phyloP scores from a whole-genome alignment of 148 eudicot genomes.

The Camellia japonica region DNA sequence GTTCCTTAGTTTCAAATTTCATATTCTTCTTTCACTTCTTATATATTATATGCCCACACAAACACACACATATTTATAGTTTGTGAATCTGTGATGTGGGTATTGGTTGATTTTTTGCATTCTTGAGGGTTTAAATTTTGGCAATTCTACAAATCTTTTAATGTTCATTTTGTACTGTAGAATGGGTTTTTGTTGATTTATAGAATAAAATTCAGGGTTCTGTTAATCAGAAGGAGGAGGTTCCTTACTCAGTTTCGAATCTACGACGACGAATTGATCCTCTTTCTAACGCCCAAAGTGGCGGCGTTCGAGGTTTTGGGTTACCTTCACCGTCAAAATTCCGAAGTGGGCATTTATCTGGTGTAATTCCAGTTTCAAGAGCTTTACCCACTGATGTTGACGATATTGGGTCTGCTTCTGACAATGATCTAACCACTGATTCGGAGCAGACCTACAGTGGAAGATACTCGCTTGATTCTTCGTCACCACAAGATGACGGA shows the following conservation, averaged over 20 bases:
- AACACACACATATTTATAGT: no score
- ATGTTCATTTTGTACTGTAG: neutral
- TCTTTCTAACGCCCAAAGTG: constrained; percentile 24
- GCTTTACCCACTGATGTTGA: constrained; percentile 39
- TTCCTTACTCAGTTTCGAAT: constrained; percentile 41
- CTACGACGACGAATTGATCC: constrained; percentile 48
- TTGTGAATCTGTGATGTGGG: no score
- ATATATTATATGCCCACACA: no score
- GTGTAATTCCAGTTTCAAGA: constrained; percentile 50
- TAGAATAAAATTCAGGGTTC: constrained; percentile 46
- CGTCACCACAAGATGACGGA: constrained; percentile 72
- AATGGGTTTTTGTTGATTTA: neutral
- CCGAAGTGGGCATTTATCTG: constrained; percentile 61
- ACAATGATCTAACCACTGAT: constrained; percentile 51
- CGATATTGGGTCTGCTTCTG: constrained; percentile 51
- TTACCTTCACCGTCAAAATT: constrained; percentile 67
- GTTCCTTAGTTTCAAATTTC: constrained; percentile 34
- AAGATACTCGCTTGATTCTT: constrained; percentile 71
- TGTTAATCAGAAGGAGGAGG: constrained; percentile 38
- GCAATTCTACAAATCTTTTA: no score
- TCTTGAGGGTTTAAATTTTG: no score
- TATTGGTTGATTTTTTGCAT: no score
- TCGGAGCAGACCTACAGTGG: constrained; percentile 77
- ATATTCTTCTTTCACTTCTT: no score
- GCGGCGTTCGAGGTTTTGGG: constrained; percentile 44